A percentile compares a stretch with the other conserved stretches of the same genome.
Conservation (phyloP, 345 rosid genomes). For the Ceriops decandra region DNA sequence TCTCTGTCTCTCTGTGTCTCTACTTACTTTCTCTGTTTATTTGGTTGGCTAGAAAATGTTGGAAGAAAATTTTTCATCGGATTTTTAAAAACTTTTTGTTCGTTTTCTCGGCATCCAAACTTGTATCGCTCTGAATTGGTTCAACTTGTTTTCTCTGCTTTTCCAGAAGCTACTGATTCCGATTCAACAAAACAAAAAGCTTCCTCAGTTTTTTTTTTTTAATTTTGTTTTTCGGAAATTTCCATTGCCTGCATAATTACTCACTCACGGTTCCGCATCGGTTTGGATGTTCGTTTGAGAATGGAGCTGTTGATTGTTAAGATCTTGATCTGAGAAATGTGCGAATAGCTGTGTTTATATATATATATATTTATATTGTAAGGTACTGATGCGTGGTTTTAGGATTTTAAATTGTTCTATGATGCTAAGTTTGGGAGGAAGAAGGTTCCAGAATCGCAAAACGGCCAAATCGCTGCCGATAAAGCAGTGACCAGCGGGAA, state of each 20-base stretch:
- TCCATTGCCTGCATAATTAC: no score
- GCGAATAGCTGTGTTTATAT: neutral
- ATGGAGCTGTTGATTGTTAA: no score
- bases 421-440: conserved; percentile 94
- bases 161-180: no score
- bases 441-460: conserved; percentile 42
- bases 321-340: conserved; percentile 1
- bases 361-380: conserved; percentile 33
- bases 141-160: no score
- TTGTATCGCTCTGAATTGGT: no score
- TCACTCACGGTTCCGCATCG: no score
- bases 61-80: neutral
- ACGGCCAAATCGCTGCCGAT: conserved; percentile 35
- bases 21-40: neutral
- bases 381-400: conserved; percentile 33
- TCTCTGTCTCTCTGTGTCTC: no score
- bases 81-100: neutral
- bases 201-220: no score
- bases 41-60: conserved; percentile 2
- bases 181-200: no score
- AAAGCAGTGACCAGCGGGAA: conserved; percentile 33
- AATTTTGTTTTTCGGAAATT: no score
- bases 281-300: no score
- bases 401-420: conserved; percentile 75
- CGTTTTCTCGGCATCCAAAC: neutral